Percentiles rank a stretch among this genome's conserved stretches.
Evolutionary conservation across 1,139 yeast species (phyloP).

Genomic region (Debaryomyces sp.): DNA sequence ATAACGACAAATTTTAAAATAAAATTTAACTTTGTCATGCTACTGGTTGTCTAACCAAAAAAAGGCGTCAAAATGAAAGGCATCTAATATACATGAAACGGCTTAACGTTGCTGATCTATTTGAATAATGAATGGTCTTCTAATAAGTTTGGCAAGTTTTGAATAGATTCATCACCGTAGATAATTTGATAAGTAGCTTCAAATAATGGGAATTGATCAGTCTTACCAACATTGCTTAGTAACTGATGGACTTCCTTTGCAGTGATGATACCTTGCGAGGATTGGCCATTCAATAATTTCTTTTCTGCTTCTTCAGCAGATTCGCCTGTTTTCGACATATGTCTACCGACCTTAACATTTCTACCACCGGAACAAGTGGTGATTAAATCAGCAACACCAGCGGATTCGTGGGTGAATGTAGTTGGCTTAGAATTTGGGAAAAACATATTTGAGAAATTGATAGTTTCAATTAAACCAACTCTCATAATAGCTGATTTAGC

Average conservation of each 20-base stretch:
- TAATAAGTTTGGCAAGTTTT: slow-evolving; percentile 44
- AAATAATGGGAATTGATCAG: slow-evolving; percentile 46
- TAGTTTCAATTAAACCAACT: slow-evolving; percentile 47
- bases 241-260: slow-evolving; percentile 53
- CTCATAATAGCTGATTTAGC: slow-evolving; percentile 55
- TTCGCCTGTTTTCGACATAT: slow-evolving; percentile 50
- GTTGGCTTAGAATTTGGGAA: slow-evolving; percentile 43
- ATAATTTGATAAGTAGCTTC: slow-evolving; percentile 52
- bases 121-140: slow-evolving; percentile 18
- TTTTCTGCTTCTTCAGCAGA: slow-evolving; percentile 47
- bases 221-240: slow-evolving; percentile 34
- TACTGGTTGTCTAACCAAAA: background rate
- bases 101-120: background rate
- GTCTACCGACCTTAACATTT: slow-evolving; percentile 50
- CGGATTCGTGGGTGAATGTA: slow-evolving; percentile 49
- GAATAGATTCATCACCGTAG: slow-evolving; percentile 44
- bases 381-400: slow-evolving; percentile 56
- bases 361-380: slow-evolving; percentile 55
- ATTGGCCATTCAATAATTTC: slow-evolving; percentile 50
- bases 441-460: slow-evolving; percentile 42
- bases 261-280: slow-evolving; percentile 53
- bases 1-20: background rate
- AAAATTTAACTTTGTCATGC: background rate
- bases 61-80: background rate
- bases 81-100: background rate